Evolutionary conservation across 2,329 filamentous ascomycete species (phyloP).

Genomic region (Clathrospora elynae): DNA sequence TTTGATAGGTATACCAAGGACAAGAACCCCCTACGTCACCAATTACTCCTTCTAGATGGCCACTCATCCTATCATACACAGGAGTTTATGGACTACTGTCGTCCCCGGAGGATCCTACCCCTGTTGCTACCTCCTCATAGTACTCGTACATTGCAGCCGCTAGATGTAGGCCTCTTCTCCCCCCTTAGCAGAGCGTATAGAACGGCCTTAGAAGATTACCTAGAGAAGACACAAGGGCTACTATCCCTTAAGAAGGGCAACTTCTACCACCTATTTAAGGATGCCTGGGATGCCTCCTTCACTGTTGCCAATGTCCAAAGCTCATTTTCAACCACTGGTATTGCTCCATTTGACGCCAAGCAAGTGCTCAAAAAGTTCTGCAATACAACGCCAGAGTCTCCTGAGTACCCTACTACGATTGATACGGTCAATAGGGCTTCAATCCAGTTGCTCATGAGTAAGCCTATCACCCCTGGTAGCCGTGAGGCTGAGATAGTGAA

Average conservation of each 20-base stretch:
- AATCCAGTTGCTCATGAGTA: too few species aligned
- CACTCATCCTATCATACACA: conserved; percentile 1
- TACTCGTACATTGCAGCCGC: not conserved
- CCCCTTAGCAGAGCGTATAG: not conserved
- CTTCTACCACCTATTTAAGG: not conserved
- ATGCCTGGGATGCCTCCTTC: not conserved
- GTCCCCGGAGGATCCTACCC: conserved; percentile 1
- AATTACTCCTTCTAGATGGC: conserved; percentile 1
- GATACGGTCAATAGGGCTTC: too few species aligned
- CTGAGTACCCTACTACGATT: not conserved
- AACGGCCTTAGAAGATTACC: not conserved
- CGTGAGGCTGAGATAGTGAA: not conserved
- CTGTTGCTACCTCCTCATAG: not conserved
- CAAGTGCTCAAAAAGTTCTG: not conserved
- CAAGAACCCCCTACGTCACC: not conserved
- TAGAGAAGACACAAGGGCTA: not conserved
- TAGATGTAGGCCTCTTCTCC: not conserved
- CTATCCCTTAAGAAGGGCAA: not conserved
- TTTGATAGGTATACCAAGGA: conserved; percentile 4
- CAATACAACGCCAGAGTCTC: not conserved
- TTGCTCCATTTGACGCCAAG: not conserved
- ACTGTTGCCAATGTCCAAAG: too few species aligned
- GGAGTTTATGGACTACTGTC: not conserved
- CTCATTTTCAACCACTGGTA: not conserved
- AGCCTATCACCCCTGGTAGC: not conserved